Evolutionary conservation across 2,329 filamentous ascomycete species (phyloP), one percentile per base, ranked within the genome.

Genomic region (Celoporthe dispersa): DNA sequence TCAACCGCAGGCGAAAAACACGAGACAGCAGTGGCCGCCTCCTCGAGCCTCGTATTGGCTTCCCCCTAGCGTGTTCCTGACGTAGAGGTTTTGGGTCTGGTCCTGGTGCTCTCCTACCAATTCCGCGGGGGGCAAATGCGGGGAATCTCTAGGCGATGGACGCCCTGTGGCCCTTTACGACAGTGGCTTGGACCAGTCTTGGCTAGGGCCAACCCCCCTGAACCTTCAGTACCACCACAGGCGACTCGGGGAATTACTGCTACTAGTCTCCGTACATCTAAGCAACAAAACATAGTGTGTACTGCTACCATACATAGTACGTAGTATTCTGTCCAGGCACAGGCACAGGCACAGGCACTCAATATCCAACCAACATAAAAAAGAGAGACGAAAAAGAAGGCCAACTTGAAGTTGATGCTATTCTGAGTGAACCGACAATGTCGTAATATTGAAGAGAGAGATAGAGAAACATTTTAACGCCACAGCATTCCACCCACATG

Each of bases 401-500:
- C 1, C 44, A 16, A 16, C 16, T 31, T 57, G 53, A 57, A 7
- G 4, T 25, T 28, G n/a, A 57, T 33, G 12, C 14, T 7, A 19
- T 31, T 57, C 28, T 57, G 53, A 31, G 28, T 57, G 22, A n/a
- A 7, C 44, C 28, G 28, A 57, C 25, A 2, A 31, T 57, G 53
- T 9, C n/a, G 28, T 33, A 57, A 57, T 33, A 6, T 8, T 33
- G 5, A 33, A 16, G 12, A 31, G 14, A 31, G 33, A 2, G 14
- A 31, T n/a, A n/a, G n/a, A n/a, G n/a, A 55, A 48, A 48, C 19
- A n/a, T 48, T 22, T n/a, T 28, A 55, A 55, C 53, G 25, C 14
- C 53, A 33, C 53, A 31, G 28, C n/a, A 63, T 11, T 39, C 60
- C 67, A 41, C 68, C 64, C 44, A 68, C 44, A 70, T 71, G 70